Evolutionary conservation across 192 early-diverging fungal genomes (phyloP).

Genomic region (Backusella macrospora): DNA sequence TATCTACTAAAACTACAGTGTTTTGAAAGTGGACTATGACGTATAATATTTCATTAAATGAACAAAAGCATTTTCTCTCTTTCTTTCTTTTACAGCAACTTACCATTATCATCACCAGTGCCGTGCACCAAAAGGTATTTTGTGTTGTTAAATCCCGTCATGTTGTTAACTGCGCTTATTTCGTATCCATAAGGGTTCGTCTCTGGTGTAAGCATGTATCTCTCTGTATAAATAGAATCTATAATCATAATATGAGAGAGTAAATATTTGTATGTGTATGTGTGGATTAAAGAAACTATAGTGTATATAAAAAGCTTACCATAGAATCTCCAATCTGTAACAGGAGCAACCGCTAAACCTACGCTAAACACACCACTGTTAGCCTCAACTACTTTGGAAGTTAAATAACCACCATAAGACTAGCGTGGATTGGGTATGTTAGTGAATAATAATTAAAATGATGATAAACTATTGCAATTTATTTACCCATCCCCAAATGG

Average conservation of each 20-base stretch:
- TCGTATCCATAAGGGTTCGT: slow-evolving; percentile 80
- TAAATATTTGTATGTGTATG: neutral
- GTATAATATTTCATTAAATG: no score
- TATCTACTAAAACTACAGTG: slow-evolving; percentile 72
- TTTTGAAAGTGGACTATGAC: slow-evolving; percentile 87
- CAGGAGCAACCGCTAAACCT: slow-evolving; percentile 94
- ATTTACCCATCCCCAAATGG: slow-evolving; percentile 93
- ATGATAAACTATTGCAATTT: neutral
- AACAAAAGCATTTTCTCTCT: no score
- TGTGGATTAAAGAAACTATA: neutral
- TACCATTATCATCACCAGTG: slow-evolving; percentile 82
- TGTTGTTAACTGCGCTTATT: slow-evolving; percentile 71
- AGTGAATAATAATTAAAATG: no score
- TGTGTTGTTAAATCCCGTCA: slow-evolving; percentile 78
- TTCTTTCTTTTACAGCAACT: neutral
- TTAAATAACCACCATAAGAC: slow-evolving; percentile 91
- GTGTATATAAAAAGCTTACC: slow-evolving; percentile 23
- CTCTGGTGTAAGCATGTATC: slow-evolving; percentile 91
- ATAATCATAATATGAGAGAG: neutral
- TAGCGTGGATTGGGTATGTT: slow-evolving; percentile 6
- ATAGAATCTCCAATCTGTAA: slow-evolving; percentile 86
- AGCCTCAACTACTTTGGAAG: slow-evolving; percentile 82
- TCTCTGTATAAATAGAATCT: slow-evolving; percentile 94
- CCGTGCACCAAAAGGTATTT: slow-evolving; percentile 90
- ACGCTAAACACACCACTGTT: slow-evolving; percentile 79